phyloP scores from a whole-genome alignment of 2,329 filamentous ascomycete genomes.

The Colletotrichum sp. region DNA sequence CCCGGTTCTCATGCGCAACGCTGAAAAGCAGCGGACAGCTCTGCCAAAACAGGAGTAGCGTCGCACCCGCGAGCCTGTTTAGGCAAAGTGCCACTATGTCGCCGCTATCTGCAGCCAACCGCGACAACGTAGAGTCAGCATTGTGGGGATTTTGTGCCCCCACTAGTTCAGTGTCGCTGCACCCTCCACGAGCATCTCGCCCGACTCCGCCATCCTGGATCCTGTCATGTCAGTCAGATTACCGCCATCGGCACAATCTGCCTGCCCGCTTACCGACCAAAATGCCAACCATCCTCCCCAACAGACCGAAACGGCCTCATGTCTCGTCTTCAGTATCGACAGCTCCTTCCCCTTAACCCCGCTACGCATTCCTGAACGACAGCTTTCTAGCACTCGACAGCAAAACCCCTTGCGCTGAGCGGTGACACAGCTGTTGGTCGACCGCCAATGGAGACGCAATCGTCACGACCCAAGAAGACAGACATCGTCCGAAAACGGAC shows the following conservation, averaged over 20 bases:
- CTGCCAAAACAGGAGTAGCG: background rate
- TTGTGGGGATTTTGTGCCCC: background rate
- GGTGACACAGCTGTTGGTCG: background rate
- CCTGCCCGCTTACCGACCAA: background rate
- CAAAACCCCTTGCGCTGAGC: background rate
- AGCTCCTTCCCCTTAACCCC: background rate
- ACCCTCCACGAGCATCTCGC: background rate
- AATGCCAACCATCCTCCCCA: background rate
- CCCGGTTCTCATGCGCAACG: background rate
- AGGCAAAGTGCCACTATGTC: background rate
- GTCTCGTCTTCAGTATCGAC: background rate
- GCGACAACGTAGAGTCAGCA: background rate
- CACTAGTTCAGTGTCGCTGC: background rate
- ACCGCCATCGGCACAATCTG: background rate
- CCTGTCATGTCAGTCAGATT: background rate
- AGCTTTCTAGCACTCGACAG: background rate
- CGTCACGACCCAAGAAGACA: constrained; percentile 4
- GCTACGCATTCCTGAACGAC: background rate
- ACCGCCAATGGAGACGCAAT: background rate
- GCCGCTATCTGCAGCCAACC: background rate
- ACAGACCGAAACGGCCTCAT: background rate
- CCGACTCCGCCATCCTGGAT: background rate
- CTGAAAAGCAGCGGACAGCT: background rate
- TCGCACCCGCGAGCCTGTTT: background rate
- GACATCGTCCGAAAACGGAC: constrained; percentile 15